These are phyloP conservation scores for Rhodamnia rubescens DNA, from an alignment of 345 rosid species.

Conservation along the genomic window DNA sequence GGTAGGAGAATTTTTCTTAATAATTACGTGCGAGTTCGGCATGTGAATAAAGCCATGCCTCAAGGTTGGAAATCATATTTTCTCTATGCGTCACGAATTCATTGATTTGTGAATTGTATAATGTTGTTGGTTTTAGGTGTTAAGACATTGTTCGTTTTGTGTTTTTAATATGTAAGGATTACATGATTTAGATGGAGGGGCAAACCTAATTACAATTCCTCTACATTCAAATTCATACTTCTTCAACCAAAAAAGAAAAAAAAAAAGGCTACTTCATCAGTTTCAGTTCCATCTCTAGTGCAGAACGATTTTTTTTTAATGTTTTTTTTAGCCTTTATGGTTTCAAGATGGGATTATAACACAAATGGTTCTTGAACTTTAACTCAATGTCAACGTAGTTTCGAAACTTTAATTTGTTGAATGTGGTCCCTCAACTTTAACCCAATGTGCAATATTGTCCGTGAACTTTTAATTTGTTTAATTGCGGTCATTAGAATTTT, in stretches of 20 bases:
- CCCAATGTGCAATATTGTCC: too few relatives aligned
- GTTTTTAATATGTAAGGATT: not conserved
- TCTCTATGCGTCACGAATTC: not conserved
- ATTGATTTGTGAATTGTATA: not conserved
- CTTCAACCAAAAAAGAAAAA: not conserved
- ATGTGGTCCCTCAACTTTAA: too few relatives aligned
- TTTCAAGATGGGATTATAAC: too few relatives aligned
- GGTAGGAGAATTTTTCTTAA: not conserved
- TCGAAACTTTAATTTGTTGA: too few relatives aligned
- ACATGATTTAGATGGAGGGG: not conserved
- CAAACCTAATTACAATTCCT: not conserved
- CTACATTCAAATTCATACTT: not conserved
- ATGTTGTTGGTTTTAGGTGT: not conserved
- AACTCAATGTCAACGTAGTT: too few relatives aligned
- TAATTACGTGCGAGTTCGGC: not conserved
- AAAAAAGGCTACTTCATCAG: too few relatives aligned
- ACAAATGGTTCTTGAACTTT: too few relatives aligned
- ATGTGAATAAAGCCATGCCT: not conserved
- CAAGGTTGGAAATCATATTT: not conserved
- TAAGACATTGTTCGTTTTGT: too few relatives aligned
- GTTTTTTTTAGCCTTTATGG: not conserved
- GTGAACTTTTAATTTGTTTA: too few relatives aligned
- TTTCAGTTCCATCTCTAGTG: too few relatives aligned
- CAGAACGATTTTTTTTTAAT: not conserved
- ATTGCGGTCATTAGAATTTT: too few relatives aligned